Evolutionary conservation across 306 rosid species (phyloP).

Genomic region (Luffa aegyptiaca): DNA sequence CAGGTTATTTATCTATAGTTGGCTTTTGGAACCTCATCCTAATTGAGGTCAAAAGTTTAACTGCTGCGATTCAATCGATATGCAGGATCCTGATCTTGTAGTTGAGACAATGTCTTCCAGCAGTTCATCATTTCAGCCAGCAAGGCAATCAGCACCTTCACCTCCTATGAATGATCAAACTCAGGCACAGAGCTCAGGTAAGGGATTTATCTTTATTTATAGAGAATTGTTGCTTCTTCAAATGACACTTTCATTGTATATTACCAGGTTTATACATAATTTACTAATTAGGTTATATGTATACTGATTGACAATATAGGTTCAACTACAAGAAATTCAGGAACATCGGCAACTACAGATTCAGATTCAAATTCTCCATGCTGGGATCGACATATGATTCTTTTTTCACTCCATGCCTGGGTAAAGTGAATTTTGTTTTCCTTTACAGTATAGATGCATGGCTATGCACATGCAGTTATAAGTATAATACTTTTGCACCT

Average conservation of each 20-base stretch:
- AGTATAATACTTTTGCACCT: background rate
- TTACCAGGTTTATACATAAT: slow-evolving; percentile 3
- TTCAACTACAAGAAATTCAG: slow-evolving; percentile 53
- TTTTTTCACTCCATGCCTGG: slow-evolving; percentile 84
- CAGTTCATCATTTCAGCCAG: slow-evolving; percentile 46
- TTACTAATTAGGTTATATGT: background rate
- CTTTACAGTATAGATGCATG: background rate
- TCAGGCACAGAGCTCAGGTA: slow-evolving; percentile 49
- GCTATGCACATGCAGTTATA: background rate
- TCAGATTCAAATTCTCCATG: slow-evolving; percentile 46
- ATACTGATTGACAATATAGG: slow-evolving; percentile 22
- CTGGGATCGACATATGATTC: slow-evolving; percentile 74
- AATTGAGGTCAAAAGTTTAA: slow-evolving; percentile 1
- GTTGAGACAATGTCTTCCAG: slow-evolving; percentile 56
- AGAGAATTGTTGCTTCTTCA: background rate
- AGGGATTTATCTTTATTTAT: background rate
- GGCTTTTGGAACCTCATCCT: background rate
- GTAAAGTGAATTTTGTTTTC: slow-evolving; percentile 13
- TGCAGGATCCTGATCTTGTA: slow-evolving; percentile 67
- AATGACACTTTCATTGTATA: background rate
- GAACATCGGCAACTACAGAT: slow-evolving; percentile 39
- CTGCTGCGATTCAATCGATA: slow-evolving; percentile 1
- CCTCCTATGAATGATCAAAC: slow-evolving; percentile 43
- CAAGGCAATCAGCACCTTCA: slow-evolving; percentile 35
- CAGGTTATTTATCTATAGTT: background rate